These are phyloP conservation scores for Candida vaughaniae DNA, from an alignment of 805 yeast species.

Conservation along the genomic window DNA sequence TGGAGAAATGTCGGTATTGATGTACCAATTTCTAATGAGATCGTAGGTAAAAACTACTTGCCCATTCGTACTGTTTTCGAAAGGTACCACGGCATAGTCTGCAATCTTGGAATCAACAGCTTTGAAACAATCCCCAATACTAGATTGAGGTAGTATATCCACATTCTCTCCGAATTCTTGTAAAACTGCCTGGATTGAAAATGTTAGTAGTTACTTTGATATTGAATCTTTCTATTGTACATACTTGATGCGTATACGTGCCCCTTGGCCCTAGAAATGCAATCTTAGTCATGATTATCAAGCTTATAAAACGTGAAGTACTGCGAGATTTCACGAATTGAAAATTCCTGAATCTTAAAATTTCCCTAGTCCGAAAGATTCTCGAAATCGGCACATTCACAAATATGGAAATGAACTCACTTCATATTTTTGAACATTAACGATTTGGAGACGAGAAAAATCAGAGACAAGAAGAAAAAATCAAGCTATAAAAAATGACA, in stretches of 20 bases:
- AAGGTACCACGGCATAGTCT: conserved; percentile 80
- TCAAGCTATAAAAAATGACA: neutral
- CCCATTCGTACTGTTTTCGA: conserved; percentile 94
- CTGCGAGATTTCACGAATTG: neutral
- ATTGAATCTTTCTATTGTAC: no score
- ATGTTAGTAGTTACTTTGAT: conserved; percentile 3
- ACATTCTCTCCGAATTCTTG: conserved; percentile 50
- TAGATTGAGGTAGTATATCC: conserved; percentile 35
- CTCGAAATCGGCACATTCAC: no score
- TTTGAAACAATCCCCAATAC: conserved; percentile 64
- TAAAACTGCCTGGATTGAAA: conserved; percentile 38
- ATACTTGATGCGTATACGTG: conserved; percentile 87
- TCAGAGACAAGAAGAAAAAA: neutral
- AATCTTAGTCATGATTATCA: conserved; percentile 36
- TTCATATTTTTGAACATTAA: no score
- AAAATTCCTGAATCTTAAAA: neutral
- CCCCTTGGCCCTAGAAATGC: conserved; percentile 90
- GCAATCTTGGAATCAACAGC: conserved; percentile 43
- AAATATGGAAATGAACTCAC: no score
- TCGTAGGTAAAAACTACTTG: conserved; percentile 87
- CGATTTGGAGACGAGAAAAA: no score
- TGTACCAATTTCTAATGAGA: conserved; percentile 66
- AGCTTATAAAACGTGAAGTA: neutral
- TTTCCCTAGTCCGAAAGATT: no score
- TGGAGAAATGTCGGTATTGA: conserved; percentile 16